phyloP scores from a whole-genome alignment of 495 filamentous ascomycete species.

The Aspergillus ellipticus region DNA sequence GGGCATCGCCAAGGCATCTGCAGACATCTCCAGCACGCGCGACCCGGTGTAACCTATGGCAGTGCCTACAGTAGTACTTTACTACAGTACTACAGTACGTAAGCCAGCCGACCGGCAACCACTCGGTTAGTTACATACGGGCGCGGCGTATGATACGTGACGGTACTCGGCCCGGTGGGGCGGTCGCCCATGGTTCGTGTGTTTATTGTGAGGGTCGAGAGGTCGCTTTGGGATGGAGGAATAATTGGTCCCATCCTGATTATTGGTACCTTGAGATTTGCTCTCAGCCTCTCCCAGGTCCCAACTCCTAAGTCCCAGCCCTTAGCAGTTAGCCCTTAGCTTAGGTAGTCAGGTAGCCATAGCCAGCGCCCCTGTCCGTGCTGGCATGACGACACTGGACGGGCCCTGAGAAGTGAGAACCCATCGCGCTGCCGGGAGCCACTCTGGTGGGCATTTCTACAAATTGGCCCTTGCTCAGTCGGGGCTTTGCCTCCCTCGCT shows the following conservation, averaged over 20 bases:
- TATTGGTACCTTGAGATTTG: background rate
- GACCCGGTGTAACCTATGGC: too few species aligned
- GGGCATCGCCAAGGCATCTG: background rate
- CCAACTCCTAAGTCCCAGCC: too few species aligned
- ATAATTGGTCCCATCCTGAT: background rate
- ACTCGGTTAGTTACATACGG: too few species aligned
- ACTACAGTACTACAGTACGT: too few species aligned
- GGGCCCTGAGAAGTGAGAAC: too few species aligned
- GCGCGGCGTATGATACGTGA: background rate
- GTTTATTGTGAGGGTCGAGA: conserved; percentile 2
- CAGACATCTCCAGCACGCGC: too few species aligned
- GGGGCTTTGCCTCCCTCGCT: conserved; percentile 10
- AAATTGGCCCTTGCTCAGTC: background rate
- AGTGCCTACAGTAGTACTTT: too few species aligned
- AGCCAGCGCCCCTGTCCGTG: background rate
- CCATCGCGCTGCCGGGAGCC: too few species aligned
- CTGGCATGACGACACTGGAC: background rate
- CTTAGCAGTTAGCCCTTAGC: too few species aligned
- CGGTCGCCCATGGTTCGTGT: conserved; percentile 9
- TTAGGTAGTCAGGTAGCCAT: too few species aligned
- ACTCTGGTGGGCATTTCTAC: background rate
- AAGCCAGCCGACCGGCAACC: too few species aligned
- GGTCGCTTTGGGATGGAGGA: background rate
- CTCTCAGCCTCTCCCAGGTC: too few species aligned
- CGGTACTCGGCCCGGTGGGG: background rate